Evolutionary conservation across 2,329 filamentous ascomycete genomes (phyloP).

Genomic region (Fusarium miscanthi): DNA sequence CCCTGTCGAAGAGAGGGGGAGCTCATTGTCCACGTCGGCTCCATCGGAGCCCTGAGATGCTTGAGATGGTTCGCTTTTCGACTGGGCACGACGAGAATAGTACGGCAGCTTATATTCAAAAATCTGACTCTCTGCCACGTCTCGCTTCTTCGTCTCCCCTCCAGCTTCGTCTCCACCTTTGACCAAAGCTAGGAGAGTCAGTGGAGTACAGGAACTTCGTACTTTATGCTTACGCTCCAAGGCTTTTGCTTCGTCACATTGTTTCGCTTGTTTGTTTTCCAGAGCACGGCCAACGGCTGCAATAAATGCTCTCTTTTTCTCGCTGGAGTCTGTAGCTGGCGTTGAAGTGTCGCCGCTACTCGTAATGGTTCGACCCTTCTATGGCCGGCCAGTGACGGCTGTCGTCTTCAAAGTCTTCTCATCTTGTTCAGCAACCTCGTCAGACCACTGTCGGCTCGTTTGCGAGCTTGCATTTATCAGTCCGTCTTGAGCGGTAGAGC

Average conservation of each 20-base stretch:
- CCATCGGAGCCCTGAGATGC: slow-evolving; percentile 40
- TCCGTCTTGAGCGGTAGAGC: slow-evolving; percentile 9
- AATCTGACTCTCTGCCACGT: slow-evolving; percentile 24
- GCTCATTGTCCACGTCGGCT: slow-evolving; percentile 8
- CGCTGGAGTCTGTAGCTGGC: slow-evolving; percentile 8
- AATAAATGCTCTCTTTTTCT: slow-evolving; percentile 36
- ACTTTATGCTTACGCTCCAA: slow-evolving; percentile 29
- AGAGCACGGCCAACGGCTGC: slow-evolving; percentile 36
- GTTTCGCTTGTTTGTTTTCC: slow-evolving; percentile 17
- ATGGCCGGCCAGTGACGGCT: slow-evolving; percentile 1
- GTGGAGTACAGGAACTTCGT: background rate
- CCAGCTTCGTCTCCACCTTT: slow-evolving; percentile 36
- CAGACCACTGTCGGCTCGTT: slow-evolving; percentile 45
- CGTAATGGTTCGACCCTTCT: slow-evolving; percentile 13
- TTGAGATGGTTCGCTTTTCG: slow-evolving; percentile 59
- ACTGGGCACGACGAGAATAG: slow-evolving; percentile 60
- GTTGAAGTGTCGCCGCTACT: background rate
- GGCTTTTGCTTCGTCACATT: background rate
- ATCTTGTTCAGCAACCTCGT: slow-evolving; percentile 46
- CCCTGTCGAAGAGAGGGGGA: background rate
- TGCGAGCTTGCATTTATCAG: slow-evolving; percentile 18
- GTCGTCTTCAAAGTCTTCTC: slow-evolving; percentile 12
- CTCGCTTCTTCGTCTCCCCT: slow-evolving; percentile 24
- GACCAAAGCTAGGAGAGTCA: slow-evolving; percentile 33
- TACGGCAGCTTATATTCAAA: slow-evolving; percentile 49